These are phyloP conservation scores for Dactylellina haptotyla DNA, from an alignment of 2,329 filamentous ascomycete species.

Conservation along the genomic window DNA sequence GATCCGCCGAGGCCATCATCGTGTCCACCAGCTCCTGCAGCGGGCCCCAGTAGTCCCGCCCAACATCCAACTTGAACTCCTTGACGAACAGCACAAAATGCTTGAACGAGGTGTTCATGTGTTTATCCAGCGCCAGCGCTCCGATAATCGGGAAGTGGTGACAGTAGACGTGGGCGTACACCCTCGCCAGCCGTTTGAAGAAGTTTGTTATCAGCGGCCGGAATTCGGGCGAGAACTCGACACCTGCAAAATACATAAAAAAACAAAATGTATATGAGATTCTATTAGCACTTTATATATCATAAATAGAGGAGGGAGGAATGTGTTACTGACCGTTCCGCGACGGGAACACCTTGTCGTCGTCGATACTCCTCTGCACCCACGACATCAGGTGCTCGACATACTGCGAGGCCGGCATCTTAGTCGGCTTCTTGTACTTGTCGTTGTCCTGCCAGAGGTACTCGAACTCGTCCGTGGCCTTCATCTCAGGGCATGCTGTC, in stretches of 20 bases:
- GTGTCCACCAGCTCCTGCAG: constrained; percentile 95
- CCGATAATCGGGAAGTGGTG: constrained; percentile 98
- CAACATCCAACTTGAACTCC: constrained; percentile 89
- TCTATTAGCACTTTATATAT: too few relatives aligned
- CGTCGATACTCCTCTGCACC: constrained; percentile 95
- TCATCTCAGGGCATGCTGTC: constrained; percentile 98
- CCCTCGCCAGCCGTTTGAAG: constrained; percentile 98
- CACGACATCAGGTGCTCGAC: constrained; percentile 98
- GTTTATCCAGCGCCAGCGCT: constrained; percentile 92
- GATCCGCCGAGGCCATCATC: constrained; percentile 67
- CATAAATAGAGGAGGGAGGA: background rate
- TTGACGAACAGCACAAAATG: constrained; percentile 99
- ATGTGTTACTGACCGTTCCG: constrained; percentile 73
- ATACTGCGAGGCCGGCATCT: constrained; percentile 96
- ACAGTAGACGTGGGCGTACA: constrained; percentile 99
- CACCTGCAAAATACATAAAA: constrained; percentile 67
- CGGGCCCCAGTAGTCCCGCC: constrained; percentile 97
- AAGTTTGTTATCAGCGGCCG: constrained; percentile 88
- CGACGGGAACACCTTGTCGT: constrained; percentile 93
- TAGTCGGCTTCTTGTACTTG: constrained; percentile 93
- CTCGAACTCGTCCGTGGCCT: constrained; percentile 99
- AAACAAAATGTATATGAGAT: background rate
- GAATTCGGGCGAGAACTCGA: constrained; percentile 94
- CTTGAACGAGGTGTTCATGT: constrained; percentile 99
- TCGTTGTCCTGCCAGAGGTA: constrained; percentile 98